Conservation (phyloP, 2,329 filamentous ascomycete genomes). For the Stagonosporopsis cucurbitacearum region DNA sequence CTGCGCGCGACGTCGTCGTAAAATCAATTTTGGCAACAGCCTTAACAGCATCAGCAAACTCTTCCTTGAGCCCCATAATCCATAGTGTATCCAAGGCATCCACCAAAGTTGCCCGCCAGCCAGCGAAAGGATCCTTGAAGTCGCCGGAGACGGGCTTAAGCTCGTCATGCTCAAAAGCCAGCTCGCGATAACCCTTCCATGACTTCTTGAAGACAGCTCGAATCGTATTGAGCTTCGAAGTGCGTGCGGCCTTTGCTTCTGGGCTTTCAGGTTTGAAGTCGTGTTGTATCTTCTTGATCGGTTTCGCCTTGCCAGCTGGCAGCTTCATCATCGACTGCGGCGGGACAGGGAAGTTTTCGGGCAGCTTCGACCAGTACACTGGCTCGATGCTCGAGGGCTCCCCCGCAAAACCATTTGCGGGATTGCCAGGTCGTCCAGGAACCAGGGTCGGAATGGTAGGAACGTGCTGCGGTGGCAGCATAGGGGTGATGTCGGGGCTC, state of each 20-base stretch:
- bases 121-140: constrained; percentile 82
- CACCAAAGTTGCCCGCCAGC: constrained; percentile 87
- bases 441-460: constrained; percentile 28
- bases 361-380: constrained; percentile 75
- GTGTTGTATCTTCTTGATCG: constrained; percentile 79
- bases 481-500: constrained; percentile 18
- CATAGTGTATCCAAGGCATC: constrained; percentile 76
- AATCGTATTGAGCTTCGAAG: constrained; percentile 69
- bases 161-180: constrained; percentile 89
- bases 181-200: constrained; percentile 81
- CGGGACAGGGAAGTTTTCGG: constrained; percentile 79
- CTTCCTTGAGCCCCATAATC: constrained; percentile 71
- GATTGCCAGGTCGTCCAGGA: constrained; percentile 21
- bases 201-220: constrained; percentile 77
- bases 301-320: constrained; percentile 72
- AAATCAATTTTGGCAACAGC: constrained; percentile 68
- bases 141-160: constrained; percentile 73
- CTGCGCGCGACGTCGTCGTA: constrained; percentile 55
- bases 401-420: constrained; percentile 31
- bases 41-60: constrained; percentile 69
- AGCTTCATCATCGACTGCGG: constrained; percentile 74
- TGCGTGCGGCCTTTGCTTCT: constrained; percentile 60
- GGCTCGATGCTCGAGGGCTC: constrained; percentile 28
- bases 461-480: constrained; percentile 18
- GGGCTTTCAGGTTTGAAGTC: constrained; percentile 70